phyloP scores from a whole-genome alignment of 352 stramenopile genomes.

The Globisporangium polare region DNA sequence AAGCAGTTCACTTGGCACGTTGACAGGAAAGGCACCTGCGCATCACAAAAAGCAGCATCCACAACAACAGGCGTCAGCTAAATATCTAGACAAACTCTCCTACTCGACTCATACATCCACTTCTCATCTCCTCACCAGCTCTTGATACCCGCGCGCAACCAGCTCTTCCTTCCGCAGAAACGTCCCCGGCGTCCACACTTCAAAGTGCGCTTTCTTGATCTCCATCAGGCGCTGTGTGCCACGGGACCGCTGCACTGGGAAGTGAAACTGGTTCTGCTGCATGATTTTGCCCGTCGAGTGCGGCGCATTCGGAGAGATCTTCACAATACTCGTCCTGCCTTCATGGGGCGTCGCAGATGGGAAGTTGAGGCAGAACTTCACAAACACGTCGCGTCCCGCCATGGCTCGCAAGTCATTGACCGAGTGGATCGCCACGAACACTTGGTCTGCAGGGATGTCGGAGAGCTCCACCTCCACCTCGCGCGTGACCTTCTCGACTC shows the following conservation, averaged over 20 bases:
- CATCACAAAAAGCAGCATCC: background rate
- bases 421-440: conserved; percentile 44
- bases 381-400: conserved; percentile 50
- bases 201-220: conserved; percentile 76
- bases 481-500: conserved; percentile 31
- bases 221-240: conserved; percentile 75
- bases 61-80: background rate
- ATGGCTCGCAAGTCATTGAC: conserved; percentile 38
- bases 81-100: background rate
- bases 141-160: conserved; percentile 57
- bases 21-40: conserved; percentile 44
- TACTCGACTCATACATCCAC: background rate
- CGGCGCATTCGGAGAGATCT: conserved; percentile 27
- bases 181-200: conserved; percentile 64
- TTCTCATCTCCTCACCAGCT: conserved; percentile 36
- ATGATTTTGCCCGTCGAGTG: conserved; percentile 23
- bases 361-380: conserved; percentile 77
- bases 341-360: conserved; percentile 52
- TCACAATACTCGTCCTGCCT: conserved; percentile 42
- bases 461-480: conserved; percentile 44
- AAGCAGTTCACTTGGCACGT: conserved; percentile 43
- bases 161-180: conserved; percentile 68
- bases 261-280: conserved; percentile 30
- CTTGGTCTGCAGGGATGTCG: conserved; percentile 44
- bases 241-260: conserved; percentile 53